These are phyloP conservation scores for Gliomastix tumulicola DNA, from an alignment of 2,329 filamentous ascomycete genomes.

Conservation along the genomic window DNA sequence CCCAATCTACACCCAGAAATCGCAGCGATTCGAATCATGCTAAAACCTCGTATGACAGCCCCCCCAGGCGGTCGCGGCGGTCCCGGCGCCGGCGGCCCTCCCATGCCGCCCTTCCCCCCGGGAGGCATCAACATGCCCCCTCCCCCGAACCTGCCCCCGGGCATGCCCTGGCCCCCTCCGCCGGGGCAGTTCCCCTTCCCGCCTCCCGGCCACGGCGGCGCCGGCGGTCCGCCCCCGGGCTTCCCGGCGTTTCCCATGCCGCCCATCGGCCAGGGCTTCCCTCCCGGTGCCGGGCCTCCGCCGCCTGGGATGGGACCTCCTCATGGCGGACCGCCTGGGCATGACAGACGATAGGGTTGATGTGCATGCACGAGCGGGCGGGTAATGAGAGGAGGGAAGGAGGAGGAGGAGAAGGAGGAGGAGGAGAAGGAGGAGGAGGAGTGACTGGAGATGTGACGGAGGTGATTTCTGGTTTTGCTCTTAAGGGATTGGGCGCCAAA, in stretches of 20 bases:
- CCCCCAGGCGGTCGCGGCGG: constrained; percentile 34
- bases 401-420: neutral
- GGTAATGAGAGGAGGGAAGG: neutral
- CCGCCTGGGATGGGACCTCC: constrained; percentile 24
- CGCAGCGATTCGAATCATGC: too few species aligned
- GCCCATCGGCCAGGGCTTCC: constrained; percentile 35
- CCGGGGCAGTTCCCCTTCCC: constrained; percentile 18
- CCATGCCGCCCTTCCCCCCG: constrained; percentile 9
- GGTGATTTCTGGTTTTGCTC: too few species aligned
- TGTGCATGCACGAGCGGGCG: neutral
- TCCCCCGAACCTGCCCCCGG: constrained; percentile 7
- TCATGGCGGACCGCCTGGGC: constrained; percentile 24
- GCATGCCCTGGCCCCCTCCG: constrained; percentile 17
- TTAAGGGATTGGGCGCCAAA: too few species aligned
- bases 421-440: neutral
- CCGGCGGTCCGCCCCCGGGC: constrained; percentile 30
- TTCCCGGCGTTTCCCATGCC: constrained; percentile 26
- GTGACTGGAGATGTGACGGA: too few species aligned
- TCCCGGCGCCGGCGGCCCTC: constrained; percentile 1
- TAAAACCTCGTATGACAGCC: constrained; percentile 23
- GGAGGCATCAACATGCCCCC: constrained; percentile 9
- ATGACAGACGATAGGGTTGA: constrained; percentile 24
- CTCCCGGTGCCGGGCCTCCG: constrained; percentile 22
- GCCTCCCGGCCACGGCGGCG: constrained; percentile 12
- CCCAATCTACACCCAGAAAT: too few species aligned